A percentile compares a stretch with the other conserved stretches of the same genome.
Conservation (phyloP, 176 grass and related monocot genomes). For the Lolium perenne region DNA sequence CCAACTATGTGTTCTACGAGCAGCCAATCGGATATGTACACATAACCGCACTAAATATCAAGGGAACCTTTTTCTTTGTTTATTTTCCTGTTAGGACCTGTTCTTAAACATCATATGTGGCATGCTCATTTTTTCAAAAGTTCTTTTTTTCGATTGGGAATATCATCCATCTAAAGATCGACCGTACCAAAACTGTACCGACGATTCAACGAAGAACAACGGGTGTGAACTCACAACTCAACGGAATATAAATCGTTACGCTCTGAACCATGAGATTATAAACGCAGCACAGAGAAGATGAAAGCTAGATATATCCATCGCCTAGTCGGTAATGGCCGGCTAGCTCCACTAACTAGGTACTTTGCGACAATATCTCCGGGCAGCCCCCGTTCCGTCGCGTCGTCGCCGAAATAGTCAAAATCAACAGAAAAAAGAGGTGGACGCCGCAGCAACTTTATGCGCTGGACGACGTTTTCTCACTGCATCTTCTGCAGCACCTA, state of each 20-base stretch:
- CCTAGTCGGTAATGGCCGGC: slow-evolving; percentile 30
- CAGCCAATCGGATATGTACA: not conserved
- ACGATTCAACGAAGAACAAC: not conserved
- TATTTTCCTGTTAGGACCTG: not conserved
- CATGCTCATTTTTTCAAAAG: not conserved
- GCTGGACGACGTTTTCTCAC: slow-evolving; percentile 42
- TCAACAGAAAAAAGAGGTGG: not conserved
- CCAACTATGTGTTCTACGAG: not conserved
- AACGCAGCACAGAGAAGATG: not conserved
- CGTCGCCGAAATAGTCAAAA: slow-evolving; percentile 38
- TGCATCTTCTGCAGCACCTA: slow-evolving; percentile 43
- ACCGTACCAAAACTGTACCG: slow-evolving; percentile 11
- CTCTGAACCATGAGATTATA: not conserved
- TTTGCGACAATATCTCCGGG: slow-evolving; percentile 45
- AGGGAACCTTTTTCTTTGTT: not conserved
- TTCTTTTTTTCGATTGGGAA: not conserved
- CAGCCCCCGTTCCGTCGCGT: not conserved
- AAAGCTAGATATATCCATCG: not conserved
- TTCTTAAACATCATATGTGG: not conserved
- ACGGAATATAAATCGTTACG: slow-evolving; percentile 33
- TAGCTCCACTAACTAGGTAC: slow-evolving; percentile 46
- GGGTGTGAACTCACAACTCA: slow-evolving; percentile 21
- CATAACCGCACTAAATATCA: not conserved
- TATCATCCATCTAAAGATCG: not conserved
- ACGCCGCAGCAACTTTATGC: slow-evolving; percentile 40